A percentile compares a stretch with the other conserved stretches of the same genome.
Evolutionary conservation across 176 grass and related monocot genomes (phyloP).

Genomic region (Themeda triandra): DNA sequence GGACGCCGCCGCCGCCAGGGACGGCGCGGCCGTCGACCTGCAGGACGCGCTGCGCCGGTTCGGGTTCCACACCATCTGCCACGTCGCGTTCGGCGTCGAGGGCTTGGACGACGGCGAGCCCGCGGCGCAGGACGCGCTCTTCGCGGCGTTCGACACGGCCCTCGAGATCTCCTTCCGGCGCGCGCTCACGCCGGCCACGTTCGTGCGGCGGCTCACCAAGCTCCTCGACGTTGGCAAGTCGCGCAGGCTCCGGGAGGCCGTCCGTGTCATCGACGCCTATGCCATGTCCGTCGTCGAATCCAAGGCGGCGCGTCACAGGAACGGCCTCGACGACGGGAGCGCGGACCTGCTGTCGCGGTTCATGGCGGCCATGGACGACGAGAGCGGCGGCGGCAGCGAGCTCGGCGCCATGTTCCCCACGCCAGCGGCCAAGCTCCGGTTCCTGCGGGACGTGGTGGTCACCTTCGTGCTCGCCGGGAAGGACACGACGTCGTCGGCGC

Average conservation of each 20-base stretch:
- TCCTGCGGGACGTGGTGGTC: slow-evolving; percentile 65
- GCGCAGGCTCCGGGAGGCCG: slow-evolving; percentile 46
- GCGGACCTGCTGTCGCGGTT: slow-evolving; percentile 70
- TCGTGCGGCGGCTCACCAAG: slow-evolving; percentile 29
- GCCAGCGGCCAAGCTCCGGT: slow-evolving; percentile 32
- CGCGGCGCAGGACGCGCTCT: too few relatives aligned
- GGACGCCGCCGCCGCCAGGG: slow-evolving; percentile 22
- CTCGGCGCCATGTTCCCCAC: slow-evolving; percentile 51
- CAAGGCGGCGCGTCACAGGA: not conserved
- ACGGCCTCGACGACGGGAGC: not conserved
- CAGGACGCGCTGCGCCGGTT: slow-evolving; percentile 65
- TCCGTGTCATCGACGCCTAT: slow-evolving; percentile 37
- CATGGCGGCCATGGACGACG: slow-evolving; percentile 58
- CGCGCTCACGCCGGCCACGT: slow-evolving; percentile 34
- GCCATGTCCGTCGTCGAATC: slow-evolving; percentile 50
- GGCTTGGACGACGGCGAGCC: not conserved
- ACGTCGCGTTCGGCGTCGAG: slow-evolving; percentile 66
- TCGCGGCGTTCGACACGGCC: slow-evolving; percentile 56
- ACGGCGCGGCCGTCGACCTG: slow-evolving; percentile 41
- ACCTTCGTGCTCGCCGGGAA: slow-evolving; percentile 75
- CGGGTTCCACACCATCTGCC: slow-evolving; percentile 56
- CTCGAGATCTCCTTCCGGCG: slow-evolving; percentile 51
- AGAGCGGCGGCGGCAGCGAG: slow-evolving; percentile 24
- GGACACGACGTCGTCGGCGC: slow-evolving; percentile 56
- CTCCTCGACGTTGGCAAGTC: slow-evolving; percentile 53